These are phyloP conservation scores for Blastomyces silverae DNA, from an alignment of 2,329 filamentous ascomycete species.

Conservation along the genomic window DNA sequence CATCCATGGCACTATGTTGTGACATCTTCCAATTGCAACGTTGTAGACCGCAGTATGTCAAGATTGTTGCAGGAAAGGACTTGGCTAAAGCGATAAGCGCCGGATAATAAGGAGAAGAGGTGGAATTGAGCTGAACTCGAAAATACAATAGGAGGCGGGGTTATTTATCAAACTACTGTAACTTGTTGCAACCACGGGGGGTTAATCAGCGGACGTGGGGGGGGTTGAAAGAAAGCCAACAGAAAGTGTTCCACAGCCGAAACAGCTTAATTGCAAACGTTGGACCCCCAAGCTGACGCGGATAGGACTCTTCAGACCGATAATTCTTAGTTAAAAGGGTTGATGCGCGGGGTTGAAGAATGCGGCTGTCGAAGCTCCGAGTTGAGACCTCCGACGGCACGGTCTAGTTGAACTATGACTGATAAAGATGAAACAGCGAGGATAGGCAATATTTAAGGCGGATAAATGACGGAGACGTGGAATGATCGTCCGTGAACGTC, in stretches of 20 bases:
- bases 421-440: not conserved
- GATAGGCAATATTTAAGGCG: not conserved
- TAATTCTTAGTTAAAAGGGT: not conserved
- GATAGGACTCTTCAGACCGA: not conserved
- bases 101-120: not conserved
- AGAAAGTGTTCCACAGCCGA: not conserved
- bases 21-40: constrained; percentile 4
- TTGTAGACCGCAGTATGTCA: not conserved
- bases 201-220: not conserved
- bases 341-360: not conserved
- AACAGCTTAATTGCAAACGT: not conserved
- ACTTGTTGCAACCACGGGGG: no score
- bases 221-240: not conserved
- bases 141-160: not conserved
- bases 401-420: not conserved
- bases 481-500: constrained; percentile 11
- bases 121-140: no score
- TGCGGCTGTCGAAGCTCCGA: not conserved
- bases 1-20: constrained; percentile 9
- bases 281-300: not conserved
- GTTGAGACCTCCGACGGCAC: not conserved
- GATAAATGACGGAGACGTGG: not conserved
- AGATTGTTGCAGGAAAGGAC: not conserved
- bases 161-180: not conserved
- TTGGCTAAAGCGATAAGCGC: not conserved